Conservation (phyloP, 2,329 filamentous ascomycete genomes). For the Neofusicoccum kwambonambiense region DNA sequence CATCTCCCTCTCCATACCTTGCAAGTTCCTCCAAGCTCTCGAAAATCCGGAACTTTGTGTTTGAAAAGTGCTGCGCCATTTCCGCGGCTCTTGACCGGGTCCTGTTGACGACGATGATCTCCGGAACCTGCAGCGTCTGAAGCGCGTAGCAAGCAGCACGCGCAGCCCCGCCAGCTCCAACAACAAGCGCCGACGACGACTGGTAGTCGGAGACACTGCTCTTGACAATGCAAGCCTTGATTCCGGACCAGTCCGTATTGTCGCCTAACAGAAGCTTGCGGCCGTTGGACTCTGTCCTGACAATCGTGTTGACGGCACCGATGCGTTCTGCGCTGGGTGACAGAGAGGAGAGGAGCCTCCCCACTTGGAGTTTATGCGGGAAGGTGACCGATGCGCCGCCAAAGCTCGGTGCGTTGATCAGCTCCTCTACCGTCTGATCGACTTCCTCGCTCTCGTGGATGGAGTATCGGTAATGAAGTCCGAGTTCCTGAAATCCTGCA, state of each 20-base stretch:
- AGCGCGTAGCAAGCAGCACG: background rate
- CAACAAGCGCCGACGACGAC: background rate
- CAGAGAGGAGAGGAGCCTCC: background rate
- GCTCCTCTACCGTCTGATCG: slow-evolving; percentile 53
- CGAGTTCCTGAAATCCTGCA: slow-evolving; percentile 63
- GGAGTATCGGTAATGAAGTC: slow-evolving; percentile 66
- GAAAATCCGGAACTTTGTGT: background rate
- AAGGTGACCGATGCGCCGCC: slow-evolving; percentile 70
- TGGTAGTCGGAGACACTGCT: background rate
- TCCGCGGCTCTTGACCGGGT: background rate
- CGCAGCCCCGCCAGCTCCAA: background rate
- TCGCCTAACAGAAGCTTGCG: background rate
- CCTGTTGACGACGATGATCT: background rate
- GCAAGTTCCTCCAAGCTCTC: background rate
- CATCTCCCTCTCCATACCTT: background rate
- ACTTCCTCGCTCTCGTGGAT: slow-evolving; percentile 56
- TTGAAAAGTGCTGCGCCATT: background rate
- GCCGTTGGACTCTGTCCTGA: background rate
- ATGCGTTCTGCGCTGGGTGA: background rate
- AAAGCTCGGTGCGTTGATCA: slow-evolving; percentile 65
- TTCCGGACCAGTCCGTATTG: background rate
- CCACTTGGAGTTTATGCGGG: slow-evolving; percentile 70
- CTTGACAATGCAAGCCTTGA: background rate
- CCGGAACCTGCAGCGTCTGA: background rate
- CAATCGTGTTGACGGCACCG: background rate